Base-by-base conservation (phyloP, 306 rosid genomes). In the Prunus armeniaca region DNA sequence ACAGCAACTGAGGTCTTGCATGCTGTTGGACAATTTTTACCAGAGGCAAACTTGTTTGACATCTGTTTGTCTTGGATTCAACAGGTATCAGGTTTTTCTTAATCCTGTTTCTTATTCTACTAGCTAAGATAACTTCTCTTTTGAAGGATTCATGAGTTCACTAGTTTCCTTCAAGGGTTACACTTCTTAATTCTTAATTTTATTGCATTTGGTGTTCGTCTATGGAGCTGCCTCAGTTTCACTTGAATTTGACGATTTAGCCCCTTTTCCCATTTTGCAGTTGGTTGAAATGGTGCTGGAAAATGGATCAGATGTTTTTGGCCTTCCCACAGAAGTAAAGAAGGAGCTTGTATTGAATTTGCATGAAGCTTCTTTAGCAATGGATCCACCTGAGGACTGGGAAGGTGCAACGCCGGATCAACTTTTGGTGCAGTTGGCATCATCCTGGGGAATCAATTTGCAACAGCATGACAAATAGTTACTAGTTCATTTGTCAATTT, bases 21-120 rank as follows among this genome's bases (percentile, higher is more conserved):
- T 76, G 96, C 96, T 24, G 82, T 95, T 74, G 91, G 85, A 71
- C 97, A 90, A 69, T 92, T 90, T 82, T 76, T 95, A 61, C 67
- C 81, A 20, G 98, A 92, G 72, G 93, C 86, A 85, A 89, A 88
- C 84, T 80, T 95, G 86, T 89, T 85, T 79, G 96, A 89, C 68
- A 65, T 92, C 68, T 95, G 97, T 79, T 82, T 95, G 82, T 88
- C 89, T 84, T 95, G 99, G 99, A 87, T 87, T 88, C 97, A 92
- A 74, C 97, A 92, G 98, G 98, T 95, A 87, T 79, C 56, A 74
- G 3, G 70, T 18, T 72, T 38, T 55, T 27, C 32, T 28, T 43
- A 0, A 22, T 71, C 30, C 3, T 32, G 30, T 71, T 71, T 32
- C 30, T 5, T 51, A 11, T 2, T 10, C 2, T 52, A 51, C 63